Conservation (phyloP, 352 stramenopile species). For the Phytopythium boreale region DNA sequence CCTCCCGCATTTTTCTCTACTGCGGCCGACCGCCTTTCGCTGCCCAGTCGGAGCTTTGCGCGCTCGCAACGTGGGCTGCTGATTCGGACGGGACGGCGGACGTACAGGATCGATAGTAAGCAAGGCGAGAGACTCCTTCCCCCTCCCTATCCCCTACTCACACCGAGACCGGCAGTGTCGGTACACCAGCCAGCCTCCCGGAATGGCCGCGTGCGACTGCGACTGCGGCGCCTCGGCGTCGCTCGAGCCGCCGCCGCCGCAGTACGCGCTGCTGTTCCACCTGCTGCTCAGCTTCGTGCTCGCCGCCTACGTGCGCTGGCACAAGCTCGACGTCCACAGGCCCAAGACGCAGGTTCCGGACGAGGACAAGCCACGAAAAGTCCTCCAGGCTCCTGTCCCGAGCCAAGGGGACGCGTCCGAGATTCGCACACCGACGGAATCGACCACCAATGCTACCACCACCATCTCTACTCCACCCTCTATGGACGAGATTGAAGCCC, state of each 20-base stretch:
- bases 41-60: not conserved
- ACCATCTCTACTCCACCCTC: not conserved
- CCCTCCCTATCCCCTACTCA: not conserved
- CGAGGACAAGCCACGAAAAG: slow-evolving; percentile 6
- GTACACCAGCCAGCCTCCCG: not conserved
- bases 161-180: not conserved
- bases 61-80: not conserved
- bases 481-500: not conserved
- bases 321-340: slow-evolving; percentile 16
- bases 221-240: slow-evolving; percentile 10
- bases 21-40: not conserved
- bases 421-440: not conserved
- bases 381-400: not conserved
- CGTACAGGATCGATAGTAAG: no score
- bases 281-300: slow-evolving; percentile 37
- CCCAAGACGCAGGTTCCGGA: slow-evolving; percentile 17
- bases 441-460: not conserved
- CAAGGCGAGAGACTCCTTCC: not conserved
- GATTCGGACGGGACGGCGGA: slow-evolving; percentile 1
- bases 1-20: not conserved
- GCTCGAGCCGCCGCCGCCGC: slow-evolving; percentile 5
- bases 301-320: slow-evolving; percentile 42
- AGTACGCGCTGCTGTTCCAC: slow-evolving; percentile 35
- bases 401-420: slow-evolving; percentile 1
- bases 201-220: slow-evolving; percentile 1